Percentiles rank a stretch among this genome's conserved stretches.
phyloP scores from a whole-genome alignment of 768 basidiomycete genomes.

The Lactifluus subvellereus region DNA sequence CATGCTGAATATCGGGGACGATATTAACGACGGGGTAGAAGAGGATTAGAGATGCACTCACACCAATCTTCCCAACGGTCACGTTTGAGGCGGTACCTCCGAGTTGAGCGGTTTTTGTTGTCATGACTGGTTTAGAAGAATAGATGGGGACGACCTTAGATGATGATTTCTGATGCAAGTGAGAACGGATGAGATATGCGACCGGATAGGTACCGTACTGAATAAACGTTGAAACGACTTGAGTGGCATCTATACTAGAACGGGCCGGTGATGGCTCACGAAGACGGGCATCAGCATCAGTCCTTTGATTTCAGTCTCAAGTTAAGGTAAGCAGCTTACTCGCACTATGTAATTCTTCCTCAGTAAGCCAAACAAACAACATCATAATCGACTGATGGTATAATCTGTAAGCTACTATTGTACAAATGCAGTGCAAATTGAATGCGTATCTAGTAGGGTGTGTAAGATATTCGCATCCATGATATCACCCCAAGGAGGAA shows the following conservation, averaged over 20 bases:
- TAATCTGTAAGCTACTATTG: not conserved
- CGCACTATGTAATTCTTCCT: not conserved
- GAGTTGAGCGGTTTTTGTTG: conserved; percentile 30
- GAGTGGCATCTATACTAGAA: not conserved
- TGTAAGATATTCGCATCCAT: not conserved
- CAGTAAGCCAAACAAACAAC: conserved; percentile 1
- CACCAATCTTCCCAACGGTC: conserved; percentile 38
- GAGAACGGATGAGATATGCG: not conserved
- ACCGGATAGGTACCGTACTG: not conserved
- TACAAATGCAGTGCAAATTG: not conserved
- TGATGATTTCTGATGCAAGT: not conserved
- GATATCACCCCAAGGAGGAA: not conserved
- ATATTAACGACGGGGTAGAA: not conserved
- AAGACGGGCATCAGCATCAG: not conserved
- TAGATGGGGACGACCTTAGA: not conserved
- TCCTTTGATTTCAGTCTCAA: not conserved
- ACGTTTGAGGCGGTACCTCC: conserved; percentile 38
- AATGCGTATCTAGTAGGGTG: not conserved
- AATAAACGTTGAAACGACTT: not conserved
- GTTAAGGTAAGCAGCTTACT: conserved; percentile 1
- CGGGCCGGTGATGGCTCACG: no score
- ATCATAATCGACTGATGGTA: not conserved
- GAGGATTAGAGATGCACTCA: conserved; percentile 26
- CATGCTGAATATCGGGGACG: conserved; percentile 26
- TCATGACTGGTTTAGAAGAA: not conserved